Percentiles rank a stretch among this genome's conserved stretches.
phyloP scores from a whole-genome alignment of 2,329 filamentous ascomycete genomes.

The Catunica adiposa region DNA sequence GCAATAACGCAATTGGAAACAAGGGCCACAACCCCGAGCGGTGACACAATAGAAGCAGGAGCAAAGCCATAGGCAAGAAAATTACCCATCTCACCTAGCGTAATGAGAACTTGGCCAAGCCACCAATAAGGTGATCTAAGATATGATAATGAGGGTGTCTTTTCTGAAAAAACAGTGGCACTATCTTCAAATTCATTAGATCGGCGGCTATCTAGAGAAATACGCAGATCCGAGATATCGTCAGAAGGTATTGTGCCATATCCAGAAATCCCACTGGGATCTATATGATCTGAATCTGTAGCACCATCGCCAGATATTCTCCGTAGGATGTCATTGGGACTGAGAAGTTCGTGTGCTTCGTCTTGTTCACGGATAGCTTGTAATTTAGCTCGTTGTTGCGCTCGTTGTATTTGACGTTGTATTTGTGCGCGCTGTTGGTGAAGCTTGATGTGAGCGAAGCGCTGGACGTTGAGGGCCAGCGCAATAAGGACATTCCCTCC shows the following conservation, averaged over 20 bases:
- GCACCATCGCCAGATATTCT: background rate
- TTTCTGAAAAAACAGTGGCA: constrained; percentile 15
- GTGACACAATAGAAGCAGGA: constrained; percentile 91
- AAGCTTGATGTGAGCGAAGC: constrained; percentile 82
- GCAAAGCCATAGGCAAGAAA: constrained; percentile 96
- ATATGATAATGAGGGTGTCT: constrained; percentile 46
- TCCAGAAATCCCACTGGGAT: background rate
- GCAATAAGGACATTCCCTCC: constrained; percentile 87
- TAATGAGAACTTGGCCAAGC: constrained; percentile 84
- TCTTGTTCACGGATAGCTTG: constrained; percentile 3
- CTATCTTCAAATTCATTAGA: constrained; percentile 13
- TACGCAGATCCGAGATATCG: background rate
- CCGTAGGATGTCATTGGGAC: background rate
- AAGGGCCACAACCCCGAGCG: constrained; percentile 87
- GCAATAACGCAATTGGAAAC: constrained; percentile 96
- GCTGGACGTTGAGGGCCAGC: constrained; percentile 86
- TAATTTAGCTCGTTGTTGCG: constrained; percentile 27
- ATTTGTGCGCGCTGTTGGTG: constrained; percentile 49
- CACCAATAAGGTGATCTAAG: constrained; percentile 92
- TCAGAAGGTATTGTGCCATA: constrained; percentile 11
- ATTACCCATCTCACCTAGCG: constrained; percentile 82
- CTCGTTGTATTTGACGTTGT: constrained; percentile 36
- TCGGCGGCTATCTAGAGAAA: constrained; percentile 1
- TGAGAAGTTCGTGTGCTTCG: constrained; percentile 2
- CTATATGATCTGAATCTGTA: background rate